Evolutionary conservation across 2,329 filamentous ascomycete species (phyloP), one percentile per base, ranked within the genome.

Genomic region (Xylaria sp.): DNA sequence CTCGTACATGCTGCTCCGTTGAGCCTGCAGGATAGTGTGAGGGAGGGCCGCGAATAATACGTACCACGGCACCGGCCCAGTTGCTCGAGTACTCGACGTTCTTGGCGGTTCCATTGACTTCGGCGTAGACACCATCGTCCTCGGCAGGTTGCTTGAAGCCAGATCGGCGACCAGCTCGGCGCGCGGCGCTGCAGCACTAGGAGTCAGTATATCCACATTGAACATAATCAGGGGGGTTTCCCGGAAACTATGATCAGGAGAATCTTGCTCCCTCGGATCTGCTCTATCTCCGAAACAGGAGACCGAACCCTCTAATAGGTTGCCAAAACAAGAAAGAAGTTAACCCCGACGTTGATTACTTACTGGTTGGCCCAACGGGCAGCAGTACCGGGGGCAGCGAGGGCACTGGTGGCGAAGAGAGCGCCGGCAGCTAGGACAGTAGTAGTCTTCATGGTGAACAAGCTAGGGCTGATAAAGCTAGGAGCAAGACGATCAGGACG

Each of bases 31-130:
- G 43, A 46, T 46, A 9, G 10, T 48, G 7, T 18, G 43, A 20
- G 15, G 12, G 9, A 23, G 23, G n/a, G 2, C 0, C 8, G 9
- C 25, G 28, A 31, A 28, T 20, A 23, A 23, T 31, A 55, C 52
- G 28, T 55, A 55, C 52, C 9, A 89, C 85, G 0, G 86, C 86
- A 41, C 88, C 88, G 9, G 87, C 85, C 88, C 88, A 90, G 81
- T 89, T 90, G 74, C 79, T 80, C 68, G 80, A 84, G 79, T 89
- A 89, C 36, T 82, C 72, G 31, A 85, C 82, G 18, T 86, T 75
- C 63, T 67, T 70, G 57, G 79, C 80, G 36, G 79, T 82, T 73
- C 81, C 70, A 54, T 79, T 77, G 31, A 79, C 70, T 52, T 74
- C 75, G 55, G 73, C 72, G 15, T 73, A 55, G 39, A 73, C 69